phyloP scores from a whole-genome alignment of 495 filamentous ascomycete genomes.

The Daldinia concentrica region DNA sequence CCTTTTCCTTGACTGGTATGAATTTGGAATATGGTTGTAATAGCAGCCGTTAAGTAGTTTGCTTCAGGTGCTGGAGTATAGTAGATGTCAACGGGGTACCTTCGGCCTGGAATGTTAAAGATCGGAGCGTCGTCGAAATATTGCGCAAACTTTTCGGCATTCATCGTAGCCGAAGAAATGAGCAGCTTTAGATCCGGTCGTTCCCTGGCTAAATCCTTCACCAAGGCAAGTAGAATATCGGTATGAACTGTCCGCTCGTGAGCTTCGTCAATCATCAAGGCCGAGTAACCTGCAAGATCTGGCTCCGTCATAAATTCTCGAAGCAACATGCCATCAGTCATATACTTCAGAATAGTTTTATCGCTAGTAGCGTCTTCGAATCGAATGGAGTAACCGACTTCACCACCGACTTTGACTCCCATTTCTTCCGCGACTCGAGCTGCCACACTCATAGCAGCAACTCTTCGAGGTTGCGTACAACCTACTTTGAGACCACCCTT shows the following conservation, averaged over 20 bases:
- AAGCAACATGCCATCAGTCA: slow-evolving; percentile 98
- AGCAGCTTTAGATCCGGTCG: slow-evolving; percentile 89
- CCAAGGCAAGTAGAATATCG: slow-evolving; percentile 87
- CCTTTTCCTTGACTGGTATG: slow-evolving; percentile 87
- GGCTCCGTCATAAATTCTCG: slow-evolving; percentile 93
- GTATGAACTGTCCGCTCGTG: slow-evolving; percentile 94
- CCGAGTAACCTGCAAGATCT: slow-evolving; percentile 82
- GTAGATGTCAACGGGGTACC: slow-evolving; percentile 91
- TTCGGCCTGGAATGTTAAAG: slow-evolving; percentile 92
- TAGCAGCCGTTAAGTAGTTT: slow-evolving; percentile 90
- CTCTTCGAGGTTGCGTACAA: slow-evolving; percentile 90
- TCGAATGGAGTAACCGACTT: slow-evolving; percentile 94
- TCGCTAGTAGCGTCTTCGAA: slow-evolving; percentile 95
- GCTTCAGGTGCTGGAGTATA: slow-evolving; percentile 93
- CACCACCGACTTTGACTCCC: slow-evolving; percentile 88
- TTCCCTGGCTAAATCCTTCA: slow-evolving; percentile 90
- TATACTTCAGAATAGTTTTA: slow-evolving; percentile 94
- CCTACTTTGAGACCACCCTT: slow-evolving; percentile 75
- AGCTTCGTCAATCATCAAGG: slow-evolving; percentile 96
- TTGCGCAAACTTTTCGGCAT: slow-evolving; percentile 89
- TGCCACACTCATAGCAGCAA: slow-evolving; percentile 96
- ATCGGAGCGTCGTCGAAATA: slow-evolving; percentile 97
- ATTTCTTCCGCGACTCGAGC: slow-evolving; percentile 94
- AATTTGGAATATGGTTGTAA: slow-evolving; percentile 96
- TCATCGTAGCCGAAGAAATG: slow-evolving; percentile 94